Evolutionary conservation across 306 rosid genomes (phyloP).

Genomic region (Dalbergia cochinchinensis): DNA sequence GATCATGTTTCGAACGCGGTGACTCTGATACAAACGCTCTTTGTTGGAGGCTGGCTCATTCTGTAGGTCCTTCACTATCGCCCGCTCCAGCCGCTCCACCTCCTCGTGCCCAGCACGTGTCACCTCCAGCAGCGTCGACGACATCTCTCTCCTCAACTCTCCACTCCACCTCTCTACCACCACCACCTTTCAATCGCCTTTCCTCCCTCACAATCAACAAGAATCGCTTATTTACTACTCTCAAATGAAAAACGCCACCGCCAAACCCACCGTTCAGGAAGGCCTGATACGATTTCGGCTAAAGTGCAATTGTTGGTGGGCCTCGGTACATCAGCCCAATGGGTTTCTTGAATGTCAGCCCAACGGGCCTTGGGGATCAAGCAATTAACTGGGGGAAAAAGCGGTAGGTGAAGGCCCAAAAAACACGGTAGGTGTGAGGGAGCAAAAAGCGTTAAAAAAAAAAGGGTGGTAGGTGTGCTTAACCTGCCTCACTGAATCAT

Average conservation of each 20-base stretch:
- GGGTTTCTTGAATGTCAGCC: neutral
- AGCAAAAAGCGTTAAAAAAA: no score
- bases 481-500: neutral
- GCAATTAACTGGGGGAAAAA: neutral
- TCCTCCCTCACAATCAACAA: neutral
- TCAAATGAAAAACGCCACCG: neutral
- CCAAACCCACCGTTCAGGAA: neutral
- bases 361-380: neutral
- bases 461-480: neutral
- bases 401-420: neutral
- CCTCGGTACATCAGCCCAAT: neutral
- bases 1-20: slow-evolving; percentile 85
- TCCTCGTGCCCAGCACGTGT: slow-evolving; percentile 94
- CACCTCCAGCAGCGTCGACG: slow-evolving; percentile 94
- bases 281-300: no score
- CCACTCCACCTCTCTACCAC: neutral
- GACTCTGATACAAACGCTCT: slow-evolving; percentile 91
- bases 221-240: neutral
- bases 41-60: slow-evolving; percentile 66
- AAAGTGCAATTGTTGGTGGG: neutral
- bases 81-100: slow-evolving; percentile 89
- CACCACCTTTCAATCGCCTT: neutral
- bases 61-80: slow-evolving; percentile 90
- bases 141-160: slow-evolving; percentile 49
- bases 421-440: neutral